Base-by-base conservation (phyloP, 108 stramenopile genomes). In the Fragilariopsis cylindrus region DNA sequence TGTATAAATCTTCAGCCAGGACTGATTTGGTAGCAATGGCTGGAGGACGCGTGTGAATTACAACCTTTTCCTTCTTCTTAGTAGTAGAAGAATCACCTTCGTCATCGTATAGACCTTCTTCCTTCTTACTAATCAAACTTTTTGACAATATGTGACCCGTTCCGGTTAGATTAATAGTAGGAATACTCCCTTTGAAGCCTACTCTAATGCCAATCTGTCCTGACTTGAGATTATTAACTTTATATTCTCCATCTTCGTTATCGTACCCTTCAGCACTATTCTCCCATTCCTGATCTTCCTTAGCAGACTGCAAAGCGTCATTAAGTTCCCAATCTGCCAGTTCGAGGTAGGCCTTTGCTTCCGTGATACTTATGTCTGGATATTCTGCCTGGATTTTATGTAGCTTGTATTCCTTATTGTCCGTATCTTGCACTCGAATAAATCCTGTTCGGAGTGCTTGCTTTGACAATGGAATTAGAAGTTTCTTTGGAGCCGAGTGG, bases 321-420 rank as follows among this genome's bases (percentile, higher is more conserved):
- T 87, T 87, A 43, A 95, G 73, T 57, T 87, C 89, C 93, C 93
- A 95, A 70, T 92, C 90, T 30, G 84, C 81, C 69, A 92, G 65
- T 71, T 91, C 88, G 44, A 95, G 69, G 58, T 89, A 89, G 60
- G 82, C 85, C 68, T 81, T 89, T 19, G 91, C 93, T 66, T 95
- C 93, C 7, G 85, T 77, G 4, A 80, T 57, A 49, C 75, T 78
- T 60, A 90, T 74, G 18, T 78, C 64, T 2, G 90, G 85, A 63
- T 82, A 74, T 72, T 90, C 93, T 4, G 94, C 94, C 49, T 83
- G 65, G 47, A 95, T 85, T 9, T 87, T 82, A 71, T 91, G 85
- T 12, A 95, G 57, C 65, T 95, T 95, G 71, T 84, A 95, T 71
- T 95, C 91, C 62, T 83, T 86, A 5, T 91, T 85, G 44, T 88